phyloP scores from a whole-genome alignment of 2,329 filamentous ascomycete genomes.

The Diaporthe citri region DNA sequence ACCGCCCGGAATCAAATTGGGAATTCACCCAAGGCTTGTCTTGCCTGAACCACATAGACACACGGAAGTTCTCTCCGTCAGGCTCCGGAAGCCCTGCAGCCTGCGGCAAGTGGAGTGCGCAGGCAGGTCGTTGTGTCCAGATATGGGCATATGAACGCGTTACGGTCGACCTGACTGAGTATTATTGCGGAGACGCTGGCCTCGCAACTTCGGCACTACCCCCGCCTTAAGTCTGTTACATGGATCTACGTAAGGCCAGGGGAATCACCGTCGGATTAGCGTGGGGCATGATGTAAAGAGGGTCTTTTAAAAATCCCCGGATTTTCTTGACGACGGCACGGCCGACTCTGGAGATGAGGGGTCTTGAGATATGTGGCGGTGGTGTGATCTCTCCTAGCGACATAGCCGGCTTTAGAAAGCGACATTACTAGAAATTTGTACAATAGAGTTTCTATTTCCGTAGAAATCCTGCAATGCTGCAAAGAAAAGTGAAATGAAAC shows the following conservation, averaged over 20 bases:
- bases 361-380: not conserved
- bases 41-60: no score
- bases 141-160: no score
- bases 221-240: not conserved
- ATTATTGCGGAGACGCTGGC: not conserved
- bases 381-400: not conserved
- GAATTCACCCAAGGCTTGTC: no score
- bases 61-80: no score
- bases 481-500: not conserved
- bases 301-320: no score
- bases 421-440: not conserved
- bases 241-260: not conserved
- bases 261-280: not conserved
- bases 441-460: not conserved
- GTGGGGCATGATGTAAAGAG: not conserved
- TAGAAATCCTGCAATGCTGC: not conserved
- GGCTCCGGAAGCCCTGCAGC: no score
- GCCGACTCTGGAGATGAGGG: not conserved
- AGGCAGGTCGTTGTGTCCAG: not conserved
- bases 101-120: not conserved
- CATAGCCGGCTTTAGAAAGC: not conserved
- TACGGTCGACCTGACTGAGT: not conserved
- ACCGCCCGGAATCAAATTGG: no score
- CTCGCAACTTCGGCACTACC: not conserved
- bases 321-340: not conserved